phyloP scores from a whole-genome alignment of 2,329 filamentous ascomycete genomes.

The Fusarium sarcochroum region DNA sequence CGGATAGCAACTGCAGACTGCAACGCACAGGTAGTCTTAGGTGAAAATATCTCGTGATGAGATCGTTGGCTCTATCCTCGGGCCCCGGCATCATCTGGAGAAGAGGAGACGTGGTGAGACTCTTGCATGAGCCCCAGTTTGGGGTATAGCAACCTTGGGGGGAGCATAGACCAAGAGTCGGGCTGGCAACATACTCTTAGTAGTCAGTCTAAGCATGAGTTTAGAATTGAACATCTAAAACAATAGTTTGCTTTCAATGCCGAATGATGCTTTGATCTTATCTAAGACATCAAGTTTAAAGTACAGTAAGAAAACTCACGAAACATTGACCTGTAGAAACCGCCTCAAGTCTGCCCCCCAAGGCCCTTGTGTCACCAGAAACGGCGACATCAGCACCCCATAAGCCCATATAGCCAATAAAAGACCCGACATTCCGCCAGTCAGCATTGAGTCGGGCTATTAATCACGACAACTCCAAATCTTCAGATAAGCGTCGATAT shows the following conservation, averaged over 20 bases:
- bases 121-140: constrained; percentile 8
- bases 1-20: constrained; percentile 4
- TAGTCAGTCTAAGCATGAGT: no score
- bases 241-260: not conserved
- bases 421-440: constrained; percentile 17
- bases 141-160: not conserved
- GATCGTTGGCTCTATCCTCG: constrained; percentile 20
- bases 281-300: constrained; percentile 15
- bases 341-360: not conserved
- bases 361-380: constrained; percentile 7
- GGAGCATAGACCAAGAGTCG: constrained; percentile 1
- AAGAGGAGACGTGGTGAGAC: constrained; percentile 28
- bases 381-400: constrained; percentile 3
- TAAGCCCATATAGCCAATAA: constrained; percentile 21
- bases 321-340: constrained; percentile 4
- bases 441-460: constrained; percentile 32
- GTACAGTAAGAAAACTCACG: constrained; percentile 5
- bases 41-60: constrained; percentile 50
- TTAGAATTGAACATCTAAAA: not conserved
- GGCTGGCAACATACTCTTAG: not conserved
- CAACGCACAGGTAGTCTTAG: constrained; percentile 31
- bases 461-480: constrained; percentile 45
- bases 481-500: constrained; percentile 39
- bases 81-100: not conserved
- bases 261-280: constrained; percentile 19